Percentiles rank a stretch among this genome's conserved stretches.
Conservation (phyloP, 305 asterid genomes). For the Fraxinus greggii region DNA sequence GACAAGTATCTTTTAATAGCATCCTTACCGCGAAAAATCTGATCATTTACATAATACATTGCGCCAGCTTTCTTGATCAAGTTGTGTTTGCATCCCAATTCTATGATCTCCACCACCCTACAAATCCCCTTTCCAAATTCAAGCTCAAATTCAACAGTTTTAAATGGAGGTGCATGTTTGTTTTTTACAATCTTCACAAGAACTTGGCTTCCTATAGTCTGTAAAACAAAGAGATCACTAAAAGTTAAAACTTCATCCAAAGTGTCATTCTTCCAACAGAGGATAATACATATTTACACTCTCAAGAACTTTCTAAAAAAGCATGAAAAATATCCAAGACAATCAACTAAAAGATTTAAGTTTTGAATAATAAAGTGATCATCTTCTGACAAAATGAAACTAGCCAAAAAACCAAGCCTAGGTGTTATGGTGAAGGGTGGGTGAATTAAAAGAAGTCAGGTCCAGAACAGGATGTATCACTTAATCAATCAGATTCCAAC, state of each 20-base stretch:
- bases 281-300: neutral
- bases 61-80: slow-evolving; percentile 46
- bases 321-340: neutral
- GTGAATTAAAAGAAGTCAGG: neutral
- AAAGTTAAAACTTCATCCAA: neutral
- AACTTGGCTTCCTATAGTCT: slow-evolving; percentile 85
- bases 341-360: neutral
- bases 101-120: slow-evolving; percentile 73
- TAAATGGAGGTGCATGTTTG: slow-evolving; percentile 92
- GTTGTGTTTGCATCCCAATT: slow-evolving; percentile 74
- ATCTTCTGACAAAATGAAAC: neutral
- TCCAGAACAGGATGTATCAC: neutral
- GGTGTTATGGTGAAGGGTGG: neutral
- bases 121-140: slow-evolving; percentile 89
- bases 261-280: neutral
- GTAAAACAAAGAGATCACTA: slow-evolving; percentile 28
- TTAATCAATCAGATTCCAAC: neutral
- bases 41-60: slow-evolving; percentile 37
- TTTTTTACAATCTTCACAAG: slow-evolving; percentile 85
- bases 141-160: slow-evolving; percentile 74
- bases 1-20: slow-evolving; percentile 32
- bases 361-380: neutral
- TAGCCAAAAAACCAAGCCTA: neutral
- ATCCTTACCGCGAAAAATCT: slow-evolving; percentile 37
- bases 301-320: neutral